These are phyloP conservation scores for Acacia confusa DNA, from an alignment of 306 rosid species.

Conservation along the genomic window DNA sequence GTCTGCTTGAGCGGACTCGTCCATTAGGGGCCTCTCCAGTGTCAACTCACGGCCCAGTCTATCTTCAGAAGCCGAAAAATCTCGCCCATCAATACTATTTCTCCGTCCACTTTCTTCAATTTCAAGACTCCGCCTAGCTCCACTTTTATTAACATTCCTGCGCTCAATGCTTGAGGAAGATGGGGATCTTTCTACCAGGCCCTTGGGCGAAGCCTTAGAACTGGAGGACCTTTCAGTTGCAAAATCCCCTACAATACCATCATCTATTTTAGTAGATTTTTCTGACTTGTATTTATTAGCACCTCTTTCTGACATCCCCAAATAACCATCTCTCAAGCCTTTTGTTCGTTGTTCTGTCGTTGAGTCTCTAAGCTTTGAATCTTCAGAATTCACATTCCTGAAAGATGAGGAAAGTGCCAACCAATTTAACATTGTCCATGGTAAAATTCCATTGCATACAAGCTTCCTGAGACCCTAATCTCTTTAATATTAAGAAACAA, in stretches of 20 bases:
- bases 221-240: conserved; percentile 73
- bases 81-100: conserved; percentile 65
- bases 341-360: conserved; percentile 48
- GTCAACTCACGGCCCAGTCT: conserved; percentile 59
- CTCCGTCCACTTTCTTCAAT: conserved; percentile 80
- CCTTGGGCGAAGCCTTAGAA: conserved; percentile 82
- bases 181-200: conserved; percentile 73
- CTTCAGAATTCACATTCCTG: conserved; percentile 55
- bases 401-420: conserved; percentile 29
- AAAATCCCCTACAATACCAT: conserved; percentile 55
- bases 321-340: conserved; percentile 47
- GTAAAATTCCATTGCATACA: conserved; percentile 12
- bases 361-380: conserved; percentile 51
- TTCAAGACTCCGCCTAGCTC: conserved; percentile 67
- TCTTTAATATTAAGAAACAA: background rate
- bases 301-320: conserved; percentile 70
- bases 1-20: conserved; percentile 67
- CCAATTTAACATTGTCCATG: conserved; percentile 24
- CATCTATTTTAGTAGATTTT: conserved; percentile 66
- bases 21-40: conserved; percentile 61
- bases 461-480: conserved; percentile 6
- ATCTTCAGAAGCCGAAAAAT: conserved; percentile 63
- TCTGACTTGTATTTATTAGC: conserved; percentile 69
- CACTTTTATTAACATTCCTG: conserved; percentile 54
- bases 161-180: conserved; percentile 78